Evolutionary conservation across 2,329 filamentous ascomycete species (phyloP), one percentile per base, ranked within the genome.

Genomic region (Aspergillus sp.): DNA sequence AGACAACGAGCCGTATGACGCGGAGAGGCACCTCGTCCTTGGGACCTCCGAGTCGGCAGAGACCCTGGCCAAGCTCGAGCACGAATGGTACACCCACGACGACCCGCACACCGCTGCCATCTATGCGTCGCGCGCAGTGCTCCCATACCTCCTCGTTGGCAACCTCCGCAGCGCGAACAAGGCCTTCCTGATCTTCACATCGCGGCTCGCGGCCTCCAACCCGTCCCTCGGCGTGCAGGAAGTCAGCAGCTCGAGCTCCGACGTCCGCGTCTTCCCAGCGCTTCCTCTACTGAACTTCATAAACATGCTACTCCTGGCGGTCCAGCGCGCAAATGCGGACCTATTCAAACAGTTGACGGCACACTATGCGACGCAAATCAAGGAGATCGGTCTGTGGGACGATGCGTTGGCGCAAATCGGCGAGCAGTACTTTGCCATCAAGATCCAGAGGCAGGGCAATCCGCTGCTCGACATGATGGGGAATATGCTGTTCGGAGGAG

Each of bases 401-500:
- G 86, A 86, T 54, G 73, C 85, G 15, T 66, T 98, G 39, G 81
- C 86, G 47, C 79, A 85, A 58, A 80, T 98, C 49, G 89, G 82
- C 30, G 89, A 98, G 66, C 88, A 94, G 76, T 98, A 96, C 68
- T 98, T 98, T 64, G 79, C 79, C 22, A 93, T 98, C 57, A 75
- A 79, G 65, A 80, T 86, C 53, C 89, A 88, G 29, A 74, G 82
- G 51, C 86, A 94, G 66, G 82, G 80, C 43, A 96, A 96, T 59
- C 88, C 88, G 3, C 68, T 98, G 59, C 77, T 96, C 62, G 91
- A 98, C 57, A 96, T 98, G 88, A 93, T 98, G 83, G 88, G 86
- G 29, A 88, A 78, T 41, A 76, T 98, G 70, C 83, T 98, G 52
- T 88, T 88, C 30, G 86, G 86, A 13, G 80, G 78, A 5, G 74